Conservation (phyloP, 2,329 filamentous ascomycete genomes). For the Coniochaeta sp. region DNA sequence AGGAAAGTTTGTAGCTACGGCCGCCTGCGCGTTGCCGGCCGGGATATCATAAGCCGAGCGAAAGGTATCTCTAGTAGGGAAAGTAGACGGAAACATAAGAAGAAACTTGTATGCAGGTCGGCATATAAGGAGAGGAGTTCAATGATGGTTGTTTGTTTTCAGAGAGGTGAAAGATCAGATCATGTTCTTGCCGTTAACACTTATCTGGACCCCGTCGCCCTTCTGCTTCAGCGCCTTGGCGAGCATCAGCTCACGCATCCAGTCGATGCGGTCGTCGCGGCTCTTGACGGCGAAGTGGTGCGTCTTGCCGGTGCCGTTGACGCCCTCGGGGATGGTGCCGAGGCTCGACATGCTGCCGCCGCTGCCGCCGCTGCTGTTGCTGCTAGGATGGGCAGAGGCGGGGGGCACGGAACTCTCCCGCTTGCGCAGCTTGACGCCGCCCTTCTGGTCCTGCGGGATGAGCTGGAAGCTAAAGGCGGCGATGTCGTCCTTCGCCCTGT, state of each 20-base stretch:
- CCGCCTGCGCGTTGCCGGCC: conserved; percentile 1
- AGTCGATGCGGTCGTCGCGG: conserved; percentile 88
- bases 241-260: conserved; percentile 92
- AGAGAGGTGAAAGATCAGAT: conserved; percentile 37
- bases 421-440: conserved; percentile 42
- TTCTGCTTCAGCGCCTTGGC: conserved; percentile 82
- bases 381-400: conserved; percentile 17
- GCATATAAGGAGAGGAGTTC: neutral
- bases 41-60: conserved; percentile 1
- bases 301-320: conserved; percentile 66
- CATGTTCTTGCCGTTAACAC: conserved; percentile 74
- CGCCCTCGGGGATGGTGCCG: conserved; percentile 28
- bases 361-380: too few species aligned
- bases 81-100: neutral
- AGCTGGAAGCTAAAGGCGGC: conserved; percentile 80
- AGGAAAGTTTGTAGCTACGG: neutral
- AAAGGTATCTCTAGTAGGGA: neutral
- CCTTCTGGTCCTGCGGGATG: conserved; percentile 60
- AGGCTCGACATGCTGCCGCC: conserved; percentile 7
- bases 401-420: conserved; percentile 39
- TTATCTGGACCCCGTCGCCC: conserved; percentile 74
- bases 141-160: too few species aligned
- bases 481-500: conserved; percentile 41
- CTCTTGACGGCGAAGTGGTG: conserved; percentile 90
- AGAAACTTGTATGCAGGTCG: too few species aligned